phyloP scores from a whole-genome alignment of 305 asterid species.

The Rubia tinctorum region DNA sequence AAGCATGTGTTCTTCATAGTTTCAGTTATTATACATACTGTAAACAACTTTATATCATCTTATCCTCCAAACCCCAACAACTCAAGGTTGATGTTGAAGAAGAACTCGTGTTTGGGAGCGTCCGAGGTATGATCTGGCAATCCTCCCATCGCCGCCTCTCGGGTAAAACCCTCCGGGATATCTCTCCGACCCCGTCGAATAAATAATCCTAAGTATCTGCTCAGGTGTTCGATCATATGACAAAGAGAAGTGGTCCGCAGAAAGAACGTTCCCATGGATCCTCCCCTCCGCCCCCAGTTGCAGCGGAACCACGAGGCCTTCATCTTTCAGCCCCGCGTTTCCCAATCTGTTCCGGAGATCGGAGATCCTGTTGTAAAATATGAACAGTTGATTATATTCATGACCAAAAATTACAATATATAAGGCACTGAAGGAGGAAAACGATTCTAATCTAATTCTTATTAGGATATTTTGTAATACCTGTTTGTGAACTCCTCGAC shows the following conservation, averaged over 20 bases:
- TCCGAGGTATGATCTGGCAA: slow-evolving; percentile 39
- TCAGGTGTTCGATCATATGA: slow-evolving; percentile 40
- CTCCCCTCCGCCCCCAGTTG: slow-evolving; percentile 34
- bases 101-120: not conserved
- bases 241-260: slow-evolving; percentile 32
- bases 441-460: too few species aligned
- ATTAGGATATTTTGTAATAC: too few species aligned
- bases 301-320: slow-evolving; percentile 33
- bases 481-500: slow-evolving; percentile 35
- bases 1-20: too few species aligned
- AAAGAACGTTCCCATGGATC: slow-evolving; percentile 37
- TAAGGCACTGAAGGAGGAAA: too few species aligned
- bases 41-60: too few species aligned
- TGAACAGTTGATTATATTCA: too few species aligned
- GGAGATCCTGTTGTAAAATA: slow-evolving; percentile 19
- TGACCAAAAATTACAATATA: too few species aligned
- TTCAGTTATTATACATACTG: too few species aligned
- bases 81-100: not conserved
- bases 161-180: slow-evolving; percentile 53
- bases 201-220: slow-evolving; percentile 44
- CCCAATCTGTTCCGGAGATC: slow-evolving; percentile 37
- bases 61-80: too few species aligned
- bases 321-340: slow-evolving; percentile 35
- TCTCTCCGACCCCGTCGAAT: slow-evolving; percentile 37
- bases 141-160: slow-evolving; percentile 39